Conservation (phyloP, 768 basidiomycete species). For the Boletus rubescentipes region DNA sequence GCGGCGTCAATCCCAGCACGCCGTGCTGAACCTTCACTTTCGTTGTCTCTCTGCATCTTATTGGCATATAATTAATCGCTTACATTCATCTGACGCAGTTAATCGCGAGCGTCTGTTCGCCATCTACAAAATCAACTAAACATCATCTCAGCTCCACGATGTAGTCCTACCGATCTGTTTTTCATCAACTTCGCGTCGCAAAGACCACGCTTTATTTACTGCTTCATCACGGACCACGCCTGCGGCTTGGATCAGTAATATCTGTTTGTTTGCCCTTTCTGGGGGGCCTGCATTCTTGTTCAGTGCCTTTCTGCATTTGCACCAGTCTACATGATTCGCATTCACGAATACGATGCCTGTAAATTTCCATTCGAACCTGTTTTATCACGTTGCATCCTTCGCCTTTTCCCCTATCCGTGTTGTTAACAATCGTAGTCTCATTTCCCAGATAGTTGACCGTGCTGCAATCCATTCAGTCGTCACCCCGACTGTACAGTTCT, state of each 20-base stretch:
- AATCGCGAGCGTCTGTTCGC: conserved; percentile 25
- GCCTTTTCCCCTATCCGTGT: neutral
- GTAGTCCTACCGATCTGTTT: conserved; percentile 28
- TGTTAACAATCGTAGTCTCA: neutral
- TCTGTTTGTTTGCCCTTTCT: conserved; percentile 11
- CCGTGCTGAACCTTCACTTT: conserved; percentile 10
- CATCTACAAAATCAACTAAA: conserved; percentile 21
- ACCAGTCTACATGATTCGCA: conserved; percentile 20
- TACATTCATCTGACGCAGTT: conserved; percentile 29
- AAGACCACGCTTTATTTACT: conserved; percentile 17
- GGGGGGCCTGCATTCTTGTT: conserved; percentile 23
- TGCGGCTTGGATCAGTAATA: conserved; percentile 29
- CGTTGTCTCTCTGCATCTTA: conserved; percentile 21
- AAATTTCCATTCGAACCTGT: conserved; percentile 12
- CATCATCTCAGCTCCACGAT: conserved; percentile 28
- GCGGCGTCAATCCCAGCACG: conserved; percentile 15
- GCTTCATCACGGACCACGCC: conserved; percentile 32
- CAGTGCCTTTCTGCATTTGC: conserved; percentile 14
- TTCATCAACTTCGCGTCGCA: conserved; percentile 19
- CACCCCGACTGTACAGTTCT: conserved; percentile 33
- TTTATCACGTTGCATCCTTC: conserved; percentile 6
- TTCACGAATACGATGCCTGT: conserved; percentile 16
- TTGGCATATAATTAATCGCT: conserved; percentile 29
- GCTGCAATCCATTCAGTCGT: neutral
- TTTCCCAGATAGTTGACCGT: neutral